Base-by-base conservation (phyloP, 2,329 filamentous ascomycete species). In the Xylariaceae sp. region DNA sequence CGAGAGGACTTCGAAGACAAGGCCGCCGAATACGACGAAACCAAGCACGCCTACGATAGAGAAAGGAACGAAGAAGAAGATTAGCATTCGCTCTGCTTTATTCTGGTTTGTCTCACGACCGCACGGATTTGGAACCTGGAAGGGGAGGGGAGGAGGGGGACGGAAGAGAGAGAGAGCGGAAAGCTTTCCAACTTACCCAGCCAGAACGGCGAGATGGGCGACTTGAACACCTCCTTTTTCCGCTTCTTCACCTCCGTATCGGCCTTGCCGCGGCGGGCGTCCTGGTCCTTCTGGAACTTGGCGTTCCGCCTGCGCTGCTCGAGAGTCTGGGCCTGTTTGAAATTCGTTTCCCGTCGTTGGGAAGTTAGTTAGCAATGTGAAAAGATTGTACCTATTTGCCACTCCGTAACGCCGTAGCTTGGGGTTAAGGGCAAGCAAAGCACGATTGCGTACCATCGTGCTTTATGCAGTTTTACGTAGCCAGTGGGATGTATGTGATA, bases 231-330 rank as follows among this genome's bases (percentile, higher is more conserved):
- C 55, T 75, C 70, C 69, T 80, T 76, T 52, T 51, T 55, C 46
- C 67, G 66, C 67, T 78, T 77, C 72, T 81, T 81, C 52, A 81
- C 61, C 47, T 79, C 73, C 16, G 67, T 67, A 41, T 78, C 73
- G n/a, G 79, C 73, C 68, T 86, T 88, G 65, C 86, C 86, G 63
- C 84, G 83, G 59, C 81, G 84, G 44, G 71, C 68, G 59, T 84
- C 79, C 61, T 90, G 81, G 38, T 76, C 73, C 61, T 83, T 82
- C 51, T 74, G 81, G 66, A 87, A 94, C 65, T 84, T 83, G 58
- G 77, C 77, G 69, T 92, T 92, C 48, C 83, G 81, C 58, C 79
- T 79, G 62, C 86, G 82, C 71, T 92, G 87, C 64, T 87, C 77
- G 53, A 83, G 85, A 52, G 86, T 92, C 81, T 90, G 85, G 53